Evolutionary conservation across 352 stramenopile genomes (phyloP), one percentile per base, ranked within the genome.

Genomic region (Phytophthora palmivora): DNA sequence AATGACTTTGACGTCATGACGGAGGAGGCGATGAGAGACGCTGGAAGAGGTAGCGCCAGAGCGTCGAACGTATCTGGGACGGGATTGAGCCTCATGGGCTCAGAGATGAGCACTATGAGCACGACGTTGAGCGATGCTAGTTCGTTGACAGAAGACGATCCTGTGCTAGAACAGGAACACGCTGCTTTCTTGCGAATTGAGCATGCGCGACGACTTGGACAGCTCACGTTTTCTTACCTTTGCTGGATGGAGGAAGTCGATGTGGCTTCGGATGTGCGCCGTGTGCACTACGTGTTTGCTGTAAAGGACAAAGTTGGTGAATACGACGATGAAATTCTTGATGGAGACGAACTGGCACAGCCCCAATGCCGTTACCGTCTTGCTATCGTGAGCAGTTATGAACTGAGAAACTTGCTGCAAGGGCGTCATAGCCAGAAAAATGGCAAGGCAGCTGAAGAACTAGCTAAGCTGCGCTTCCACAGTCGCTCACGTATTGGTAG

Each of bases 201-300:
- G 48, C 78, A 88, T 38, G 76, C 82, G 0, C 63, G 71, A 22
- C 70, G 70, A 1, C 68, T 93, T 12, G 53, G 56, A 1, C 58
- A 72, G 21, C 68, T 91, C 18, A 58, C 63, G 7, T 70, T 91
- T 26, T 50, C 76, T 2, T 89, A 80, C 30, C 34, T 92, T 18
- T 91, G 72, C 36, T 94, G 82, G 85, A 79, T 94, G 56, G 85
- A 94, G 46, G 82, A 94, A 65, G 67, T 92, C 10, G 81, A 94
- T 14, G 46, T 87, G 12, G 63, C 76, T 6, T 86, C 74, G 1
- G 76, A 78, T 24, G 58, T 88, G 11, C 85, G 85, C 4, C 73
- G 76, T 9, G 79, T 94, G 8, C 78, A 89, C 44, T 92, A 90
- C 49, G 72, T 90, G 15, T 89, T 89, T 47, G 70, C 51, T 2